Percentiles rank a stretch among this genome's conserved stretches.
Conservation (phyloP, 306 rosid genomes). For the Trifolium pratense region DNA sequence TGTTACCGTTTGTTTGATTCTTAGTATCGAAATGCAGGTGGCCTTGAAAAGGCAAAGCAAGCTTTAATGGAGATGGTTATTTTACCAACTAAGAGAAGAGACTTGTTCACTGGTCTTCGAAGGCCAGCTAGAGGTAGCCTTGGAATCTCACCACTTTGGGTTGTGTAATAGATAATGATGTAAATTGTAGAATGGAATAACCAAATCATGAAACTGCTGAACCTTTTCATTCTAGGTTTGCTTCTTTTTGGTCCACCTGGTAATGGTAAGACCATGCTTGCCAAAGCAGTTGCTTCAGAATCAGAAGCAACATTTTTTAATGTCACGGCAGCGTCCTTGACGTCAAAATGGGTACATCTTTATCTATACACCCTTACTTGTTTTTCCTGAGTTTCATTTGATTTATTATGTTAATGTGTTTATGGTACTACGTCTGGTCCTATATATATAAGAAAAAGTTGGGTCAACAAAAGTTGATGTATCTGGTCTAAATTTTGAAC, state of each 20-base stretch:
- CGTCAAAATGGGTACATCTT: slow-evolving; percentile 93
- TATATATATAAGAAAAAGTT: no score
- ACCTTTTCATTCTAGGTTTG: slow-evolving; percentile 62
- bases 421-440: no score
- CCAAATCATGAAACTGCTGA: slow-evolving; percentile 35
- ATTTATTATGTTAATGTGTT: not conserved
- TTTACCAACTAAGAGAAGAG: slow-evolving; percentile 94
- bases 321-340: slow-evolving; percentile 87
- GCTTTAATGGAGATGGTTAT: slow-evolving; percentile 98
- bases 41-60: slow-evolving; percentile 96
- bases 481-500: no score
- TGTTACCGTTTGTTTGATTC: slow-evolving; percentile 40
- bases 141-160: slow-evolving; percentile 28
- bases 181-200: slow-evolving; percentile 28
- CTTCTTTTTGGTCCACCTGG: slow-evolving; percentile 99
- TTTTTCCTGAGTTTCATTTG: slow-evolving; percentile 25
- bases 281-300: slow-evolving; percentile 98
- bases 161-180: slow-evolving; percentile 21
- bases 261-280: slow-evolving; percentile 98
- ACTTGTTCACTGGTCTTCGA: slow-evolving; percentile 94
- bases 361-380: slow-evolving; percentile 31
- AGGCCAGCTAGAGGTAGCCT: slow-evolving; percentile 88
- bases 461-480: no score
- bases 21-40: slow-evolving; percentile 66
- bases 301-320: slow-evolving; percentile 96